These are phyloP conservation scores for Senecio squalidus DNA, from an alignment of 140 eudicot species.

Conservation along the genomic window DNA sequence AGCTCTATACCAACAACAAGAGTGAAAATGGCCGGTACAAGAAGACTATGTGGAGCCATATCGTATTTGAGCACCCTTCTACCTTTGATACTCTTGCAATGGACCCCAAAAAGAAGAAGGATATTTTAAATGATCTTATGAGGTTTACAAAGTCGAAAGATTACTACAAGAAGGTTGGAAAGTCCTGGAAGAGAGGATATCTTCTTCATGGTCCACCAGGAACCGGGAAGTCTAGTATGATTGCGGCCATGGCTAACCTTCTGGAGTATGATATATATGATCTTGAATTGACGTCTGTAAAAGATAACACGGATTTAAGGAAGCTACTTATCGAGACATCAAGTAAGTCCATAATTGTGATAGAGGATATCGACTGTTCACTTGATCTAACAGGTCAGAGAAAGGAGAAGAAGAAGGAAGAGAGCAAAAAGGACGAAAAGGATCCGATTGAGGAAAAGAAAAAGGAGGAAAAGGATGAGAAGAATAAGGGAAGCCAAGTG, in stretches of 20 bases:
- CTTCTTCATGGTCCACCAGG: conserved; percentile 43
- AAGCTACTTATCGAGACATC: conserved; percentile 27
- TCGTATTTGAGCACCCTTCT: conserved; percentile 32
- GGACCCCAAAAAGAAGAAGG: conserved; percentile 32
- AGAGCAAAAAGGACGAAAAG: background rate
- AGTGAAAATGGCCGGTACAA: background rate
- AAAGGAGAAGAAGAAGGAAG: conserved; percentile 23
- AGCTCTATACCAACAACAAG: conserved; percentile 35
- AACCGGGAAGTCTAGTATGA: conserved; percentile 42
- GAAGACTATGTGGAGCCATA: conserved; percentile 30
- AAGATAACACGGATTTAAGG: conserved; percentile 32
- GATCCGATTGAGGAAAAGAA: conserved; percentile 5
- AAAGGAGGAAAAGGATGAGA: conserved; percentile 9
- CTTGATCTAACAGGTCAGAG: conserved; percentile 34
- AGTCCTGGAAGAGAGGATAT: conserved; percentile 41
- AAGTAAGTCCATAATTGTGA: conserved; percentile 34
- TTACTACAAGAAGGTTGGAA: conserved; percentile 26
- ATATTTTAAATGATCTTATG: conserved; percentile 22
- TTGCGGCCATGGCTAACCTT: conserved; percentile 39
- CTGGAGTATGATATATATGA: conserved; percentile 33
- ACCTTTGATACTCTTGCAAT: conserved; percentile 33
- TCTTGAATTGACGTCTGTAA: conserved; percentile 31
- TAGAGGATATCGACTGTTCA: conserved; percentile 39
- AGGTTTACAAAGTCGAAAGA: conserved; percentile 24
- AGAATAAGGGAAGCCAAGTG: conserved; percentile 21